Evolutionary conservation across 2,329 filamentous ascomycete species (phyloP), one percentile per base, ranked within the genome.

Genomic region (Boeremia exigua): DNA sequence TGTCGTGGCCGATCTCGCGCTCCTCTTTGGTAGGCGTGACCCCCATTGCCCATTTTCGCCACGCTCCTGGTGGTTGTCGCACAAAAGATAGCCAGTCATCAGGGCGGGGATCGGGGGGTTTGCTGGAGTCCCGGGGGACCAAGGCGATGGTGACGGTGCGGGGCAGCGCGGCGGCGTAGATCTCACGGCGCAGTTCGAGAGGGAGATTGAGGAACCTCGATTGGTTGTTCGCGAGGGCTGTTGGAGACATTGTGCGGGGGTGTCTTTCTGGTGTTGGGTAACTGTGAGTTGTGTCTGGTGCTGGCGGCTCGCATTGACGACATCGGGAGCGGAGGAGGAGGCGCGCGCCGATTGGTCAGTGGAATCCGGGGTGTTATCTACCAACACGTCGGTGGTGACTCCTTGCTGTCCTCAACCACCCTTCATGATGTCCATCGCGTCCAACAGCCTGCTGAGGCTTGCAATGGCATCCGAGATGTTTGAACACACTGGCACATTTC

Each of bases 101-200:
- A 53, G 61, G 60, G 33, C 60, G 63, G 33, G 63, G 56, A 37
- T 62, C 54, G 30, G 62, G 48, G 30, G 47, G 44, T n/a, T n/a
- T n/a, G 47, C 40, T 32, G 33, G 54, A 36, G 43, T 57, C 63
- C 43, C 70, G 63, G 48, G 62, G 51, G 50, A 60, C 60, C 40
- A 63, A 46, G 32, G 65, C 61, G 49, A 73, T 60, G 47, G 54
- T 63, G n/a, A 62, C 63, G 2, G 78, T 81, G 58, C 66, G 68
- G 11, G 80, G 80, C 14, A 81, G 71, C 25, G 80, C 50, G 53
- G 75, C 74, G 8, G 44, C 34, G 62, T 78, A 79, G 36, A 82
- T 77, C 15, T 77, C 64, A 30, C 75, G 70, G 15, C 79, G 75
- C 19, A 82, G 67, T 58, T 82, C 80, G 47, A 78, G 59, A 0